Evolutionary conservation across 1,284 basidiomycete genomes (phyloP).

Genomic region (Tremellales sp.): DNA sequence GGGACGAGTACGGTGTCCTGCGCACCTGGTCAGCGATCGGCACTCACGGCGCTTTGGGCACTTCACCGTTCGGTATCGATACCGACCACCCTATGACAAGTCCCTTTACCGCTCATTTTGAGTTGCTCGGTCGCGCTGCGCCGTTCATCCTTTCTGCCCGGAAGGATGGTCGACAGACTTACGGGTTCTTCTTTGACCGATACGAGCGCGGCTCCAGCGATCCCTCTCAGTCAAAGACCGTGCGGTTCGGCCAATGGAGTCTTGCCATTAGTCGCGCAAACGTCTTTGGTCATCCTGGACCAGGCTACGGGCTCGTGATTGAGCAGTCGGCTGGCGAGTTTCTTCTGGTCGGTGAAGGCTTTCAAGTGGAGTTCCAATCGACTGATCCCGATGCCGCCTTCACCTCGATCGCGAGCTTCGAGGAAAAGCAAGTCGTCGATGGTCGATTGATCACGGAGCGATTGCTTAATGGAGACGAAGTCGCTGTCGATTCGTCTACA

Average conservation of each 20-base stretch:
- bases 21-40: slow-evolving; percentile 17
- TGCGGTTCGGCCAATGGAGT: slow-evolving; percentile 9
- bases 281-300: slow-evolving; percentile 7
- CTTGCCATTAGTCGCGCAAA: slow-evolving; percentile 5
- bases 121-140: slow-evolving; percentile 2
- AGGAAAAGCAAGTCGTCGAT: slow-evolving; percentile 35
- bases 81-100: neutral
- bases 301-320: slow-evolving; percentile 12
- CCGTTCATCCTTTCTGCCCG: slow-evolving; percentile 4
- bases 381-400: neutral
- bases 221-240: neutral
- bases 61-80: slow-evolving; percentile 14
- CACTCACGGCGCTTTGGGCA: slow-evolving; percentile 6
- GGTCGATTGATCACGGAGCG: slow-evolving; percentile 2
- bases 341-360: slow-evolving; percentile 12
- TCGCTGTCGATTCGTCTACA: neutral
- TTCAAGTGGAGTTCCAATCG: slow-evolving; percentile 9
- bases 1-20: slow-evolving; percentile 11
- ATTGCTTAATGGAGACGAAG: slow-evolving; percentile 10
- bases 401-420: slow-evolving; percentile 6
- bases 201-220: slow-evolving; percentile 4
- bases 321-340: slow-evolving; percentile 2
- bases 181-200: slow-evolving; percentile 15
- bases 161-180: neutral
- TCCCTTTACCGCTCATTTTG: slow-evolving; percentile 5